phyloP scores from a whole-genome alignment of 345 rosid species.

The Lumnitzera racemosa region DNA sequence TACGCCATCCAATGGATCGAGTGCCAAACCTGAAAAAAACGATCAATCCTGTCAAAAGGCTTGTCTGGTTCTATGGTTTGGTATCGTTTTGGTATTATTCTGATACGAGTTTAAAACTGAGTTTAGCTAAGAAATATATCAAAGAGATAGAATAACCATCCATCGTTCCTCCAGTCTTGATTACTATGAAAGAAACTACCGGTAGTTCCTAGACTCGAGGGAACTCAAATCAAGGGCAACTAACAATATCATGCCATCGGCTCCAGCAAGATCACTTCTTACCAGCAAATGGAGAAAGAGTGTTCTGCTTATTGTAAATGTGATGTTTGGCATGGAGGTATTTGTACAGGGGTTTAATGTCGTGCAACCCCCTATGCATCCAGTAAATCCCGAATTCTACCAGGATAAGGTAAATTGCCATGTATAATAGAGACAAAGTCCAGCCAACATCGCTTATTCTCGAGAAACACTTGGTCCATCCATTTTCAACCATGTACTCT shows the following conservation, averaged over 20 bases:
- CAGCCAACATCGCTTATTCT: constrained; percentile 58
- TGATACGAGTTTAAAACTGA: too few relatives aligned
- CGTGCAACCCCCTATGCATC: constrained; percentile 94
- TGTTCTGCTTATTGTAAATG: constrained; percentile 94
- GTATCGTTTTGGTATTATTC: too few relatives aligned
- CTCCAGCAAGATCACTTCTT: constrained; percentile 13
- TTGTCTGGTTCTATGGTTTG: too few relatives aligned
- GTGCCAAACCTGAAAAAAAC: constrained; percentile 62
- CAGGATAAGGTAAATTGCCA: constrained; percentile 46
- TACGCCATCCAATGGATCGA: constrained; percentile 87
- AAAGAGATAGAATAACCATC: too few relatives aligned
- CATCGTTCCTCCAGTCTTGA: too few relatives aligned
- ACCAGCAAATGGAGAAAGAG: constrained; percentile 98
- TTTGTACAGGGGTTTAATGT: constrained; percentile 85
- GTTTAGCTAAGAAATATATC: too few relatives aligned
- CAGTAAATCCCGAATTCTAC: constrained; percentile 95
- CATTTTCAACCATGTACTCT: constrained; percentile 77
- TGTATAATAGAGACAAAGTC: constrained; percentile 35
- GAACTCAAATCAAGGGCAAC: too few relatives aligned
- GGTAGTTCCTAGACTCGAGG: too few relatives aligned
- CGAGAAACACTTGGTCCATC: constrained; percentile 78
- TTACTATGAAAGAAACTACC: too few relatives aligned
- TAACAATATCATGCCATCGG: too few relatives aligned
- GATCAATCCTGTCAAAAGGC: too few relatives aligned
- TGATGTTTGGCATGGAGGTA: constrained; percentile 87